Evolutionary conservation across 1,139 yeast species (phyloP), one percentile per base, ranked within the genome.

Genomic region (Nakaseomyces nivariensis): DNA sequence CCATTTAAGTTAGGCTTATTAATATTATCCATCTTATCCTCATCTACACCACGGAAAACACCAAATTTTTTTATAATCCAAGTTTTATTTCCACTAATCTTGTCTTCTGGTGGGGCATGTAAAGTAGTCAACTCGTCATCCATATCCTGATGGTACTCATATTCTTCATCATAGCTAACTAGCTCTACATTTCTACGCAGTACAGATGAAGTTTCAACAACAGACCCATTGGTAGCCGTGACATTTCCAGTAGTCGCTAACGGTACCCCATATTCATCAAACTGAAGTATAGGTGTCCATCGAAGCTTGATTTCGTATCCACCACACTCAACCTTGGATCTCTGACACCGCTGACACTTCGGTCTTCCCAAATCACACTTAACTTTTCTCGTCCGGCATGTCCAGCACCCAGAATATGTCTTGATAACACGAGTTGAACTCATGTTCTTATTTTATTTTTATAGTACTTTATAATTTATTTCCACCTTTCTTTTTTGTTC

Each of bases 301-400:
- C 89, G 72, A 29, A 88, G 74, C 55, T 84, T 85, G 54, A 88
- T 82, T 52, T 81, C 87, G 60, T 87, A 88, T 0, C 96, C 96
- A 33, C 85, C 88, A 62, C 96, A 88, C 4, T 72, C 70, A 26
- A 84, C 62, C 0, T 82, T 80, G 2, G 81, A 72, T 56, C 74
- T 75, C 50, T 67, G 70, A 57, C 86, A 81, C 48, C 79, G 68
- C 34, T 62, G 57, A 61, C 86, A 81, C 5, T 66, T 58, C 0
- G 86, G 86, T 52, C 71, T 71, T 13, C 71, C 68, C 48, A 77
- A 64, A 60, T 80, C 85, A 62, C 86, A 81, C 51, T 78, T 78
- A 52, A 81, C 77, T 59, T 80, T 79, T 22, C 85, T 63, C 17
- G 76, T 64, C 32, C 85, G 68, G 54, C 86, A 81, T 0, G 85